Percentiles rank a stretch among this genome's conserved stretches.
Evolutionary conservation across 73 alveolate genomes (phyloP).

Genomic region (Tetrahymena elliotti): DNA sequence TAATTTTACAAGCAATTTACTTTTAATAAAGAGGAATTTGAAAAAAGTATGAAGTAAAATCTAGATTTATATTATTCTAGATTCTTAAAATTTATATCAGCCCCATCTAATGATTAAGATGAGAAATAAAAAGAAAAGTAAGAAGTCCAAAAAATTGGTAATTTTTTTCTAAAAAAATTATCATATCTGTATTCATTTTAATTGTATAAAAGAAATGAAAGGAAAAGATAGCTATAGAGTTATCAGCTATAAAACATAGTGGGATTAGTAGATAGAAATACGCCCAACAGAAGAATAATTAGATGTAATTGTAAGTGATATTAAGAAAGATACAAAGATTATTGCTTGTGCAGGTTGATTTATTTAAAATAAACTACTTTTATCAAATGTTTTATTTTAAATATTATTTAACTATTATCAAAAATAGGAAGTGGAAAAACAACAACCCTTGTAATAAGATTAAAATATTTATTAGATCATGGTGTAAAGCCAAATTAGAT

Average conservation of each 20-base stretch:
- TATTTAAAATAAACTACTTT: neutral
- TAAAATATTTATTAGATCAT: neutral
- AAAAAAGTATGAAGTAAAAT: neutral
- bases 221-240: neutral
- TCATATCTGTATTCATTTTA: no score
- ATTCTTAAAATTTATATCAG: neutral
- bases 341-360: neutral
- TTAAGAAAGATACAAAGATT: neutral
- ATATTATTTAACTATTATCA: neutral
- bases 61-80: neutral
- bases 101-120: neutral
- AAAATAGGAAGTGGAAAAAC: neutral
- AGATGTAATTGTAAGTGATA: neutral
- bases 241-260: neutral
- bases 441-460: neutral
- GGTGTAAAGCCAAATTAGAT: neutral
- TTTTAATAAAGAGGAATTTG: neutral
- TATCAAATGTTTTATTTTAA: neutral
- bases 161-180: no score
- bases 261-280: neutral
- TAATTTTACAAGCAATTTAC: neutral
- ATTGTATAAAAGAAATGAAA: neutral
- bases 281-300: neutral
- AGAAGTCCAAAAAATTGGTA: neutral
- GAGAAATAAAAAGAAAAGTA: neutral